Evolutionary conservation across 2,329 filamentous ascomycete genomes (phyloP), one percentile per base, ranked within the genome.

Genomic region (Aureobasidium sp.): DNA sequence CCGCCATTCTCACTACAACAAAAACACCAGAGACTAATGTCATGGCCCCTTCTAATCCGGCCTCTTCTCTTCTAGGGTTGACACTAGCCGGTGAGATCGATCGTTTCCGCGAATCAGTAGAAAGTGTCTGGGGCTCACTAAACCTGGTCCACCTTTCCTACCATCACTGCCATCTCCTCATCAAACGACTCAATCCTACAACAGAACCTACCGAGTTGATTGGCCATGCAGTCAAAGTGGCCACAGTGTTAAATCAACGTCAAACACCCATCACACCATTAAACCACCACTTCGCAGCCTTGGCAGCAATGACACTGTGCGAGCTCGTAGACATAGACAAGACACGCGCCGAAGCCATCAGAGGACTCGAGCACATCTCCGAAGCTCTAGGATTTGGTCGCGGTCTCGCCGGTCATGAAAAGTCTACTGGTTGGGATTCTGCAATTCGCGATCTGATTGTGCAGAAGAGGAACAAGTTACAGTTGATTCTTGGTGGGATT

Each of bases 161-260:
- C 73, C 89, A 87, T 82, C 86, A 90, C 71, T 81, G 84, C 66
- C 84, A 85, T 64, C 78, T 90, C 9, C 77, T 90, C 20, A 79
- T 84, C 10, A 84, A 85, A 57, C 78, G 89, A 2, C 77, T 86
- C 60, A 82, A 81, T 41, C 80, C 83, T 1, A 79, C 78, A 12
- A 78, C 81, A 0, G 81, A 82, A 44, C 78, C 83, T 0, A 74
- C 78, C 1, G 82, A 87, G 63, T 78, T 87, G 17, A 74, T 88
- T 24, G 84, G 82, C 72, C 81, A 85, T 6, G 83, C 84, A 29
- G 79, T 80, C 64, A 81, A 86, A 67, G 79, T 86, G 5, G 79
- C 82, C 43, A 77, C 76, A n/a, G 78, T 88, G 55, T 75, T 90
- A 36, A 78, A 82, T 7, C 76, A 77, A 34, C 82, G 83, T 44